Evolutionary conservation across 163 green algal genomes (phyloP), one percentile per base, ranked within the genome.

Genomic region (Volvox carteri): DNA sequence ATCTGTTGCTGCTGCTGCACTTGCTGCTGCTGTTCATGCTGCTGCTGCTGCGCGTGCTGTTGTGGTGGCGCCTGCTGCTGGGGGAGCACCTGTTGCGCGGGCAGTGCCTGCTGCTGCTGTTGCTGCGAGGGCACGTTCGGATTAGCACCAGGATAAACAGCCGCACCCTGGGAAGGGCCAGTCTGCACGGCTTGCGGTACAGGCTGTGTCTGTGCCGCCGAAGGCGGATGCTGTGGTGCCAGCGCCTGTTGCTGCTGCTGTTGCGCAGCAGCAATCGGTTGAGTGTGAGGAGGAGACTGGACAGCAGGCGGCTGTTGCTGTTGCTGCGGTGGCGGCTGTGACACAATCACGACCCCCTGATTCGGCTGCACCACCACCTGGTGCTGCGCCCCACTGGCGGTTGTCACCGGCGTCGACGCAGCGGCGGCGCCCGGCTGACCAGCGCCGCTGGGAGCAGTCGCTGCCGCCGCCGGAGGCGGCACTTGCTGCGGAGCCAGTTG

Each of bases 401-500:
- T 78, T n/a, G 42, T 52, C 41, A 52, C 70, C 70, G 70, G 30
- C 30, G 42, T 21, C 41, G n/a, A 35, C 48, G 74, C 74, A 6
- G 12, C 50, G 28, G 46, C 48, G 7, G 48, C 46, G 2, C 9
- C 50, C 19, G 60, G 60, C 48, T 56, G 48, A 21, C 48, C 30
- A 33, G 41, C 41, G 21, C 19, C 42, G 14, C 21, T 30, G 48
- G 30, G 9, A n/a, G 30, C 75, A 28, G 28, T 23, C 7, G 54
- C 42, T 6, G 23, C 50, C 19, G 54, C 52, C 21, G 77, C 77
- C 30, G 46, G n/a, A 1, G 75, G n/a, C 1, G 77, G 77, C 33
- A 12, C 48, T 58, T 86, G 78, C 65, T 87, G 81, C 44, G 65
- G 65, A 46, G 81, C 81, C 33, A 87, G 81, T 46, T 87, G 60